Conservation (phyloP, 2,329 filamentous ascomycete species). For the Penicillium sumatraense region DNA sequence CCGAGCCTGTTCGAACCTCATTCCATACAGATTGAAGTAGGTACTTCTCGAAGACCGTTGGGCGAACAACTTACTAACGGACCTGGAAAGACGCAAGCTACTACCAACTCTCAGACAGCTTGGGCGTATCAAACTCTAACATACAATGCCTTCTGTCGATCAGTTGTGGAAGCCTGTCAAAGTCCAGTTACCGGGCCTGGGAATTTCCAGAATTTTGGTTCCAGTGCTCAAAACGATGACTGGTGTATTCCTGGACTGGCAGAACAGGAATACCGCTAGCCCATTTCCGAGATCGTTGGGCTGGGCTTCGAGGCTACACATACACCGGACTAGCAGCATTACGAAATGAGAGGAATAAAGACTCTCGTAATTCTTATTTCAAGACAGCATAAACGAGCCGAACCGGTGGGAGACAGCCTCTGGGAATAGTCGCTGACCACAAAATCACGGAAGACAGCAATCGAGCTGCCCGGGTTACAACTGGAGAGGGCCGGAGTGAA, state of each 20-base stretch:
- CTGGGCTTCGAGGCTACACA: not conserved
- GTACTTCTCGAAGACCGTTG: too few relatives aligned
- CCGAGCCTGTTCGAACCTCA: too few relatives aligned
- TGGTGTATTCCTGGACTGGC: conserved; percentile 13
- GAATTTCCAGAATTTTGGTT: conserved; percentile 3
- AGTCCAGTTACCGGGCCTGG: not conserved
- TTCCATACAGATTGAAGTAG: too few relatives aligned
- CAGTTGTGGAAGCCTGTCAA: conserved; percentile 5
- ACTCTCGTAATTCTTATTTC: not conserved
- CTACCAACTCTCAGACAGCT: too few relatives aligned
- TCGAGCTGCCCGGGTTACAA: too few relatives aligned
- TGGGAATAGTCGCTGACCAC: not conserved
- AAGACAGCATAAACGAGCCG: not conserved
- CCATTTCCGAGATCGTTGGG: conserved; percentile 5
- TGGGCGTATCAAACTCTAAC: too few relatives aligned
- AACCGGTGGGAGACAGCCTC: not conserved
- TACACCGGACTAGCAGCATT: not conserved
- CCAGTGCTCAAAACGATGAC: conserved; percentile 9
- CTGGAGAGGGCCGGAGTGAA: too few relatives aligned
- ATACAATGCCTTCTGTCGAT: conserved; percentile 7
- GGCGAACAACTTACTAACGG: too few relatives aligned
- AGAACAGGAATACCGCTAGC: conserved; percentile 10
- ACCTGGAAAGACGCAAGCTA: too few relatives aligned
- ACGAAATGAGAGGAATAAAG: not conserved
- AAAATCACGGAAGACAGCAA: too few relatives aligned